Percentiles rank a stretch among this genome's conserved stretches.
phyloP scores from a whole-genome alignment of 163 green algal species.

The Chlorella variabilis region DNA sequence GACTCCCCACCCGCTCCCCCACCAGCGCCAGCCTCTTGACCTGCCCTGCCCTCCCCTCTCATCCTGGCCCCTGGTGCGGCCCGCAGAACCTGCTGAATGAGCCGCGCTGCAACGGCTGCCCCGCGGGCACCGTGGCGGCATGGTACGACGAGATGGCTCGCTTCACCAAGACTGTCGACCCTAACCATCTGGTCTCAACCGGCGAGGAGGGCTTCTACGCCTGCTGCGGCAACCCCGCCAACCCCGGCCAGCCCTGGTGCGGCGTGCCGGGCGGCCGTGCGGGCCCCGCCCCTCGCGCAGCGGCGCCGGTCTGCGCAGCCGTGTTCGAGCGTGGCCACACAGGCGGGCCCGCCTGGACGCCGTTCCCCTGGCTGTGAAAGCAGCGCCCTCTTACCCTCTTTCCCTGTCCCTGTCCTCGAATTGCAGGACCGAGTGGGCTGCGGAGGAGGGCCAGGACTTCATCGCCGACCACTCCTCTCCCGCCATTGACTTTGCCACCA shows the following conservation, averaged over 20 bases:
- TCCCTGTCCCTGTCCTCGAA: too few relatives aligned
- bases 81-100: constrained; percentile 77
- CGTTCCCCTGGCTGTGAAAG: too few relatives aligned
- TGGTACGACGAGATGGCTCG: constrained; percentile 68
- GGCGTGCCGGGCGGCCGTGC: background rate
- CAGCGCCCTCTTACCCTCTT: too few relatives aligned
- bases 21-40: too few relatives aligned
- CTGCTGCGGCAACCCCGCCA: constrained; percentile 34
- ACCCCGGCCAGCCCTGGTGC: constrained; percentile 45
- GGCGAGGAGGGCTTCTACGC: constrained; percentile 76
- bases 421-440: constrained; percentile 43
- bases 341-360: too few relatives aligned
- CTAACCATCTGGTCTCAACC: constrained; percentile 72
- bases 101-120: constrained; percentile 57
- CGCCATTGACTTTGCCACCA: constrained; percentile 54
- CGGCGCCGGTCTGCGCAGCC: too few relatives aligned
- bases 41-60: too few relatives aligned
- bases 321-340: too few relatives aligned
- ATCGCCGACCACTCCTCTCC: constrained; percentile 45
- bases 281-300: too few relatives aligned
- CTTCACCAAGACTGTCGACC: constrained; percentile 39
- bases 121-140: constrained; percentile 37
- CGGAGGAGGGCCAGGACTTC: constrained; percentile 53
- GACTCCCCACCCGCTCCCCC: too few relatives aligned
- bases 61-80: too few relatives aligned